A percentile compares a stretch with the other conserved stretches of the same genome.
These are phyloP conservation scores for Asclepias syriaca DNA, from an alignment of 257 asterid species.

Conservation along the genomic window DNA sequence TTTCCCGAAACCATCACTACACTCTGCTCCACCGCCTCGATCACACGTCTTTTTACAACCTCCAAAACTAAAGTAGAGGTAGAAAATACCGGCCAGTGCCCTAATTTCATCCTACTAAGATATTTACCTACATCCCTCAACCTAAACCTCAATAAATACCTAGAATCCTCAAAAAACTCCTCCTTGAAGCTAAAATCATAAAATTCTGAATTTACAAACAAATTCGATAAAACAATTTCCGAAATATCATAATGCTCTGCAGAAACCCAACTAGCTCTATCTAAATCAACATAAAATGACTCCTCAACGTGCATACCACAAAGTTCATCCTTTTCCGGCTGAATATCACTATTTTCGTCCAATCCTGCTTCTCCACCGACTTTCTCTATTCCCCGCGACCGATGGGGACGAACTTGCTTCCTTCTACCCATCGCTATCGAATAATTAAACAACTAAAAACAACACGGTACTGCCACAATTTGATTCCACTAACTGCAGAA, in stretches of 20 bases:
- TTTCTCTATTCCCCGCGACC: conserved; percentile 46
- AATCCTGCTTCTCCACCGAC: conserved; percentile 27
- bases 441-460: not conserved
- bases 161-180: conserved; percentile 43
- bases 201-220: conserved; percentile 50
- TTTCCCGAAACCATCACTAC: conserved; percentile 55
- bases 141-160: conserved; percentile 58
- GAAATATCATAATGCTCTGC: conserved; percentile 72
- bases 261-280: conserved; percentile 48
- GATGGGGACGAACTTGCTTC: conserved; percentile 76
- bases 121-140: conserved; percentile 49
- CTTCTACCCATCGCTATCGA: conserved; percentile 64
- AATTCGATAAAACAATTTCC: conserved; percentile 59
- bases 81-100: conserved; percentile 87
- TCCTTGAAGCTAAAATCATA: conserved; percentile 37
- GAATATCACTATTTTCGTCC: conserved; percentile 19
- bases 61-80: conserved; percentile 44
- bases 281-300: conserved; percentile 59
- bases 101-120: conserved; percentile 69
- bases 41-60: conserved; percentile 39
- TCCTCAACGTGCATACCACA: conserved; percentile 23
- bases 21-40: conserved; percentile 40
- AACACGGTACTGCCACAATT: not conserved
- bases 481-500: not conserved
- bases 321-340: conserved; percentile 16